Base-by-base conservation (phyloP, 257 asterid species). In the Cynanchum wilfordii region DNA sequence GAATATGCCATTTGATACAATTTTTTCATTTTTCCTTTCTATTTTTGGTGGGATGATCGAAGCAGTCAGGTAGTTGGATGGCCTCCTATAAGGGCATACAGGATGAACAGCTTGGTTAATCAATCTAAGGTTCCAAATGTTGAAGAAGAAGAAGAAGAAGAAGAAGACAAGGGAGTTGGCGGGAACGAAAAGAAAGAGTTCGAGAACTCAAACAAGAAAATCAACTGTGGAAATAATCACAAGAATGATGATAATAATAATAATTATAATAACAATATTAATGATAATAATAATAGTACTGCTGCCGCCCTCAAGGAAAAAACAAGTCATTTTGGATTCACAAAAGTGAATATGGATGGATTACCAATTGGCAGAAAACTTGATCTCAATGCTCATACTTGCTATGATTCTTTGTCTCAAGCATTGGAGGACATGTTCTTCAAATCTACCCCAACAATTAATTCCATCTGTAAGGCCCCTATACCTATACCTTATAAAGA, bases 61-160 rank as follows among this genome's bases (percentile, higher is more conserved):
- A 87, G 85, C 92, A 88, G 91, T 70, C 98, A 92, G 79, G 92
- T 92, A 70, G 98, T 92, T 83, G 98, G 98, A 78, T 92, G 98
- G 98, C 98, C 98, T 57, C 98, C 98, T 22, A 75, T 92, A 62
- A 85, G 92, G 81, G 78, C 92, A 19, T 85, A 84, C 73, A 87
- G 96, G 69, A 87, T 90, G 89, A 90, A 85, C 83, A 88, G 88
- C 49, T 73, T 92, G 84, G 89, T 79, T 50, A 88, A 82, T 82
- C 94, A 88, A 78, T 56, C 90, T 64, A 90, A 88, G 79, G 70
- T 75, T 67, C 76, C 86, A 10, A 82, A 76, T 70, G 79, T 8
- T 49, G 97, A 82, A 50, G 89, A 33, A 33, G 38, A 33, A 33
- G 97, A 82, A 50, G 89, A 87, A 24, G 87, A 75, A 33, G 97